A percentile compares a stretch with the other conserved stretches of the same genome.
Conservation (phyloP, 1,284 basidiomycete genomes). For the Inonotus hispidus region DNA sequence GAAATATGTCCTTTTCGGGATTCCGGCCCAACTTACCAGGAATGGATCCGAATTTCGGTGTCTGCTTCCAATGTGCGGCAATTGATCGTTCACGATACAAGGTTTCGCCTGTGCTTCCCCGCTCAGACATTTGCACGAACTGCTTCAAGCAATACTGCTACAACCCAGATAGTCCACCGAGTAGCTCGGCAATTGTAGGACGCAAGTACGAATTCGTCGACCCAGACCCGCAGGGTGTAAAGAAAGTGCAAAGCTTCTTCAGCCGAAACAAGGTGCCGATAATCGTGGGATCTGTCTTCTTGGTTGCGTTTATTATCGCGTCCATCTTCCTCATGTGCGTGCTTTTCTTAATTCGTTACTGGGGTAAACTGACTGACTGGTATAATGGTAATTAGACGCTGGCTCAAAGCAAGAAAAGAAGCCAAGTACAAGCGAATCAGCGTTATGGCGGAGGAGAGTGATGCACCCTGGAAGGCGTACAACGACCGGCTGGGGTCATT, state of each 20-base stretch:
- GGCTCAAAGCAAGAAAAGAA: conserved; percentile 3
- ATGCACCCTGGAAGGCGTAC: conserved; percentile 19
- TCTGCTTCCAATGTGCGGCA: conserved; percentile 49
- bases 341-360: not conserved
- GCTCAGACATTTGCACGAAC: conserved; percentile 40
- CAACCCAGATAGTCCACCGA: conserved; percentile 43
- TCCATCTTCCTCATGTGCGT: conserved; percentile 35
- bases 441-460: conserved; percentile 10
- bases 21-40: conserved; percentile 46
- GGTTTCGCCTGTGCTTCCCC: conserved; percentile 30
- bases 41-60: conserved; percentile 48
- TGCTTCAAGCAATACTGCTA: conserved; percentile 55
- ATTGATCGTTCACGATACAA: conserved; percentile 48
- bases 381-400: not conserved
- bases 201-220: conserved; percentile 42
- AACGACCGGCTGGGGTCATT: conserved; percentile 16
- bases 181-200: conserved; percentile 36
- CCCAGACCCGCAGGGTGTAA: conserved; percentile 43
- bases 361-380: not conserved
- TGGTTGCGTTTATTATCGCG: conserved; percentile 33
- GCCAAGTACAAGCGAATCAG: conserved; percentile 15
- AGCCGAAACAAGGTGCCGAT: conserved; percentile 36
- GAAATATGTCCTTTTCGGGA: conserved; percentile 45
- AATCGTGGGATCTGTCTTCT: conserved; percentile 37
- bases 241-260: conserved; percentile 36